Evolutionary conservation across 257 asterid species (phyloP), one percentile per base, ranked within the genome.

Genomic region (Nicotiana attenuata): DNA sequence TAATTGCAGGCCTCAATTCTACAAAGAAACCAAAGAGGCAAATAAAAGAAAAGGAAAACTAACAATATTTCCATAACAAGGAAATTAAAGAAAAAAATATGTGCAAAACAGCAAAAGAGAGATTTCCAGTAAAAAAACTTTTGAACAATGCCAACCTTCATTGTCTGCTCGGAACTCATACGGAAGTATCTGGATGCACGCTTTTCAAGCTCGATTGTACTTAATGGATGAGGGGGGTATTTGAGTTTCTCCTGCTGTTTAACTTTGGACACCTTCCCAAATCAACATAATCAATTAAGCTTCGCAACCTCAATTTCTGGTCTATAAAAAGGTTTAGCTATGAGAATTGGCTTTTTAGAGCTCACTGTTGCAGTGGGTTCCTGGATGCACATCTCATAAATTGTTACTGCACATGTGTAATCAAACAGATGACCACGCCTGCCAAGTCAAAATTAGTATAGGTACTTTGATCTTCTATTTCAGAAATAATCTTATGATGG

Each of bases 351-450:
- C 56, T 75, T 77, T 81, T 78, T 35, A 55, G 77, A 65, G 85
- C 99, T 92, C 90, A 96, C 99, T 41, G 97, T 96, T 81, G 97
- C 98, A 83, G 81, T 91, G 84, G 97, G 93, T 86, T 94, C 97
- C 65, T 87, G 87, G 69, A 92, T 87, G 80, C 99, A 96, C 99
- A 96, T 91, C 89, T 96, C 99, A 82, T 94, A 96, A 71, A 94
- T 66, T 80, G 91, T 83, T 52, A 90, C 86, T 26, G 97, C 99
- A 93, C 97, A 92, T 69, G 99, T 88, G 89, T 94, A 86, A 84
- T 96, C 99, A 90, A 96, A 96, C 90, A 96, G 86, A 93, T 94
- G 95, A 24, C 97, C 97, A 10, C 99, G 97, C 97, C 99, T 96
- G 97, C 84, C 29, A 88, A 73, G 84, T 82, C 83, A 89, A 65